Conservation (phyloP, 805 yeast species). For the Sungouiella blattae region DNA sequence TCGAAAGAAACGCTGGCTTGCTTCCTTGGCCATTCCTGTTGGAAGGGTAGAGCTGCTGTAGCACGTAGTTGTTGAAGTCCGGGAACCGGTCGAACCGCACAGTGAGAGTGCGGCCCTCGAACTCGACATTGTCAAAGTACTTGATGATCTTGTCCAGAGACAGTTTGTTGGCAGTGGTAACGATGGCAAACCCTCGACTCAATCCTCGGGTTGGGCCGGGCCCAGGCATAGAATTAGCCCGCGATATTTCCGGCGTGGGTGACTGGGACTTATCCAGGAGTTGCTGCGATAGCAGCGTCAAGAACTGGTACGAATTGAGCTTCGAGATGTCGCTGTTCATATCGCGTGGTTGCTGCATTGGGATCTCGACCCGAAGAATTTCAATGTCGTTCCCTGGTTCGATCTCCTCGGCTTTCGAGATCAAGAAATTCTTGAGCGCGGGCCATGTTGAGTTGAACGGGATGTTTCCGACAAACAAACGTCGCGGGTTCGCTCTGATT, state of each 20-base stretch:
- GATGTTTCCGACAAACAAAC: constrained; percentile 55
- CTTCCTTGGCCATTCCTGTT: background rate
- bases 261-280: background rate
- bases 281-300: background rate
- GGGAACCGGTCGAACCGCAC: constrained; percentile 61
- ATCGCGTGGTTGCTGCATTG: constrained; percentile 18
- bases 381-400: constrained; percentile 25
- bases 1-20: constrained; percentile 2
- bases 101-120: constrained; percentile 57
- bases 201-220: background rate
- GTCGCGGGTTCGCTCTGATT: constrained; percentile 37
- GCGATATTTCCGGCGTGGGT: background rate
- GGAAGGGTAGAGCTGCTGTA: constrained; percentile 1
- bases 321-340: background rate
- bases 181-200: constrained; percentile 64
- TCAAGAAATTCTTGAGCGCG: constrained; percentile 27
- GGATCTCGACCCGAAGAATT: constrained; percentile 38
- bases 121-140: constrained; percentile 47
- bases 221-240: background rate
- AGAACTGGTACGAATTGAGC: constrained; percentile 1
- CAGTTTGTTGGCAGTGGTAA: constrained; percentile 43
- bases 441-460: constrained; percentile 45
- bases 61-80: constrained; percentile 27
- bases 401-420: constrained; percentile 19
- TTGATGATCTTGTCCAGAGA: constrained; percentile 50